phyloP scores from a whole-genome alignment of 2,329 filamentous ascomycete species.

The Parastagonospora avenae region DNA sequence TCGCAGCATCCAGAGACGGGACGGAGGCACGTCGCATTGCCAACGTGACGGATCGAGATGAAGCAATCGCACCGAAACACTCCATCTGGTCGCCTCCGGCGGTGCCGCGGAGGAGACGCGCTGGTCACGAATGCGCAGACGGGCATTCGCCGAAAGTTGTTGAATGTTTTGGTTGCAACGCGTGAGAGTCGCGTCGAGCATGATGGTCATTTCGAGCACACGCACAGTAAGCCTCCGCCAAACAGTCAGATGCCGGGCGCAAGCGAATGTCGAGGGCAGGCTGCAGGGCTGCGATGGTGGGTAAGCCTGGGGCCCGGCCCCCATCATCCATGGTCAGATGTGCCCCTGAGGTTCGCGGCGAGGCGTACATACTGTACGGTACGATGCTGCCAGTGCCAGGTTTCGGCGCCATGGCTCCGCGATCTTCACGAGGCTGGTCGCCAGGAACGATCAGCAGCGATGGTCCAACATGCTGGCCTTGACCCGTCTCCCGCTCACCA shows the following conservation, averaged over 20 bases:
- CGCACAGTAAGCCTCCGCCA: neutral
- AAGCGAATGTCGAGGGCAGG: constrained; percentile 11
- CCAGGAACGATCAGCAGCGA: constrained; percentile 33
- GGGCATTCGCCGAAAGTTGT: constrained; percentile 21
- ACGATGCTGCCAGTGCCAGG: neutral
- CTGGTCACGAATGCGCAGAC: constrained; percentile 16
- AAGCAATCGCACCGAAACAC: constrained; percentile 24
- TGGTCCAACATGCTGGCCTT: constrained; percentile 19
- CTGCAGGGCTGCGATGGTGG: constrained; percentile 8
- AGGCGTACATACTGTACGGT: neutral
- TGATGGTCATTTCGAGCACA: constrained; percentile 33
- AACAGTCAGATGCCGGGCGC: constrained; percentile 24
- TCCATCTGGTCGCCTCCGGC: constrained; percentile 9
- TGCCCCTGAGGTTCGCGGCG: constrained; percentile 13
- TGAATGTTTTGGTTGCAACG: constrained; percentile 15
- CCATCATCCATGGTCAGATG: constrained; percentile 8
- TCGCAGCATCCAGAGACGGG: constrained; percentile 27
- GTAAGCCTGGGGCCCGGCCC: neutral
- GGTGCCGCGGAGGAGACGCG: constrained; percentile 16
- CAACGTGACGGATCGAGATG: constrained; percentile 12
- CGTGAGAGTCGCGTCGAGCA: constrained; percentile 28
- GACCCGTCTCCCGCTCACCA: constrained; percentile 33
- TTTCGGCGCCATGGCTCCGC: constrained; percentile 34
- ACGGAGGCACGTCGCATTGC: constrained; percentile 12
- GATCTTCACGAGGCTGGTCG: constrained; percentile 15